Conservation (phyloP, 202 grass and related monocot species). For the Carex arenaria region DNA sequence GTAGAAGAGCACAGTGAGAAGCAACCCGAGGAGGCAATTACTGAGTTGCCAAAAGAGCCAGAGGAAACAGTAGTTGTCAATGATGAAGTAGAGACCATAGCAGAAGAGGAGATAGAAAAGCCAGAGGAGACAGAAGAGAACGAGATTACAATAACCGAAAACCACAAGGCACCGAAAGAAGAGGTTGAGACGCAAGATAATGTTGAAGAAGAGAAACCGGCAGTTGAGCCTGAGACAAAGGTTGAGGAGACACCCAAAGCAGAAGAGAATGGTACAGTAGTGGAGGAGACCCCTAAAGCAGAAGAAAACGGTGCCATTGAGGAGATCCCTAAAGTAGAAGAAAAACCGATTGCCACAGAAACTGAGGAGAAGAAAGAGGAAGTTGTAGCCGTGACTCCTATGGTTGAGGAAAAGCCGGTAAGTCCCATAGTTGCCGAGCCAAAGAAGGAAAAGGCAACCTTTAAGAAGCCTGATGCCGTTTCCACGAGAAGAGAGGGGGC, state of each 20-base stretch:
- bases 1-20: neutral
- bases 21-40: constrained; percentile 11
- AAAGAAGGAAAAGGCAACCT: neutral
- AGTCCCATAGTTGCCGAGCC: neutral
- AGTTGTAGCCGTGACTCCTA: neutral
- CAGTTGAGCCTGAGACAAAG: neutral
- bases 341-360: neutral
- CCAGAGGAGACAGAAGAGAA: constrained; percentile 25
- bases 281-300: neutral
- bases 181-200: constrained; percentile 19
- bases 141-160: constrained; percentile 21
- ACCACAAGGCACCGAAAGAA: neutral
- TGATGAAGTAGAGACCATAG: constrained; percentile 12
- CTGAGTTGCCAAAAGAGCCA: neutral
- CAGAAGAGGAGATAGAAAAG: constrained; percentile 14
- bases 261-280: neutral
- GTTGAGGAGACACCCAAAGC: constrained; percentile 5
- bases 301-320: neutral
- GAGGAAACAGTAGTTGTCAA: constrained; percentile 17
- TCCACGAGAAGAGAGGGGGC: constrained; percentile 53
- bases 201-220: constrained; percentile 1
- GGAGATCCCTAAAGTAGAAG: constrained; percentile 10
- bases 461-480: constrained; percentile 30
- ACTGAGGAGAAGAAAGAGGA: constrained; percentile 7
- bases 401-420: neutral